phyloP scores from a whole-genome alignment of 164 flowering plant genomes.

The Chimonanthus praecox region DNA sequence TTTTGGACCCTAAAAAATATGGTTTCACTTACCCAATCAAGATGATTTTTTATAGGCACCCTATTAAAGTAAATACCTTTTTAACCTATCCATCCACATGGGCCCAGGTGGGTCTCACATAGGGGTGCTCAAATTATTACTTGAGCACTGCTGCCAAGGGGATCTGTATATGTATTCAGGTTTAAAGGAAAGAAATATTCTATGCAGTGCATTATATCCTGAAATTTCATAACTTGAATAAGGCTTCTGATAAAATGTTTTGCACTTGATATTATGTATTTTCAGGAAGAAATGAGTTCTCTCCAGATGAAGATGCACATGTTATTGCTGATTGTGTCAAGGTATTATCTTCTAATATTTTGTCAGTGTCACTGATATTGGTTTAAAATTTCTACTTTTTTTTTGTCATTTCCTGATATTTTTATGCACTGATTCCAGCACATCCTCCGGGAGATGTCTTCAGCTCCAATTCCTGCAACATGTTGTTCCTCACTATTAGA shows the following conservation, averaged over 20 bases:
- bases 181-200: neutral
- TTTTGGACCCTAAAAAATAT: too few relatives aligned
- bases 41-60: too few relatives aligned
- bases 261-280: neutral
- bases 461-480: slow-evolving; percentile 95
- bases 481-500: slow-evolving; percentile 88
- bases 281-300: slow-evolving; percentile 77
- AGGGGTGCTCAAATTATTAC: too few relatives aligned
- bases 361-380: neutral
- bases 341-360: slow-evolving; percentile 38
- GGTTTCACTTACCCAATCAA: too few relatives aligned
- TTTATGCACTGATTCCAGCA: slow-evolving; percentile 36
- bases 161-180: neutral
- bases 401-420: neutral
- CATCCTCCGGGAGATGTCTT: slow-evolving; percentile 86
- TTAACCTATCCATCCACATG: too few relatives aligned
- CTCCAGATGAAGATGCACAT: slow-evolving; percentile 87
- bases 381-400: slow-evolving; percentile 1
- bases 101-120: too few relatives aligned
- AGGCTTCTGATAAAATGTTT: neutral
- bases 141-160: too few relatives aligned
- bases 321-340: slow-evolving; percentile 89
- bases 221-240: neutral
- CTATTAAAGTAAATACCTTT: too few relatives aligned
- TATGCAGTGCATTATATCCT: neutral